Base-by-base conservation (phyloP, 495 filamentous ascomycete species). In the Penicillium cinerascens region DNA sequence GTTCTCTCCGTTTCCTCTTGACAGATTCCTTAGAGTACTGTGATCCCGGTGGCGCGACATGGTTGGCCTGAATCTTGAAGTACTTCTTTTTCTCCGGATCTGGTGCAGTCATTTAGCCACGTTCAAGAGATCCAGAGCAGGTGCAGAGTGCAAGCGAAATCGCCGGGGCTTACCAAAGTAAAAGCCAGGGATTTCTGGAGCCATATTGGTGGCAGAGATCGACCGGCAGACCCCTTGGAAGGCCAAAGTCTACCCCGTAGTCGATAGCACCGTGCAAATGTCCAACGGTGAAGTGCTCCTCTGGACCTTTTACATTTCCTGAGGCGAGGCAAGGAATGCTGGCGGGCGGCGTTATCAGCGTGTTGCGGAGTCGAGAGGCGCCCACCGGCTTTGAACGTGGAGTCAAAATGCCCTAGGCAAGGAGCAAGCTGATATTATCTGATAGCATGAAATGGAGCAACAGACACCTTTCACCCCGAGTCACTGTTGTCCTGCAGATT, bases 11-110 rank as follows among this genome's bases (percentile, higher is more conserved):
- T 51, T 69, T 68, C 22, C 69, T 70, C 47, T 71, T 73, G 36
- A 84, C 70, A 15, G 75, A 69, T 20, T 76, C 71, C 41, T 64
- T 59, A 0, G 79, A 71, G 49, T 83, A 80, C 40, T 74, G 68
- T 15, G 73, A 57, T 36, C 66, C 71, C 10, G 66, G 52, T 13
- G 74, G 60, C 1, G 74, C 79, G 22, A 64, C 62, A 63, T 82
- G 78, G 52, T 74, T 73, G 20, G 75, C 65, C 42, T 73, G 69
- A 47, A 83, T 77, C 29, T 72, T 73, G 63, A 83, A 84, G 57
- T 84, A 84, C 48, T 81, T 83, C 41, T 76, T 77, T 62, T 80
- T 82, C 35, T 78, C 76, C 13, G 60, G 54, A 58, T 83, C 81
- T 79, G 59, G 2, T 17, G 18, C 7, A 13, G 15, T 33, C 13